These are phyloP conservation scores for Actinomucor elegans DNA, from an alignment of 371 early-diverging fungal species.

Conservation along the genomic window DNA sequence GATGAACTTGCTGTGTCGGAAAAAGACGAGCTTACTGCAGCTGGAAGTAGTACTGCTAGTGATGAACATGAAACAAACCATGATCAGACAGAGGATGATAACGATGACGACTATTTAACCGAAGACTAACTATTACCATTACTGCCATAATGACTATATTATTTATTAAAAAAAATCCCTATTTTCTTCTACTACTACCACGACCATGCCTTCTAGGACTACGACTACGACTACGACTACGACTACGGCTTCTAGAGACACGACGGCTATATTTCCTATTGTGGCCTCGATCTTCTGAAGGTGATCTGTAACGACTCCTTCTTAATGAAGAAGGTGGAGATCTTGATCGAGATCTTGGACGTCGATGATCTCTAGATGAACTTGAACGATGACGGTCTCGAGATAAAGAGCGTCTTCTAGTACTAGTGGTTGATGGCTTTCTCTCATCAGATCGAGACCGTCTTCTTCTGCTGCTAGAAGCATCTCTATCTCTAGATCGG, in stretches of 20 bases:
- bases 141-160: not conserved
- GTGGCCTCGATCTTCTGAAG: not conserved
- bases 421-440: not conserved
- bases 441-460: no score
- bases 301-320: constrained; percentile 8
- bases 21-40: no score
- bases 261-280: not conserved
- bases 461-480: not conserved
- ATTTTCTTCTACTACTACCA: not conserved
- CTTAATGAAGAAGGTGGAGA: not conserved
- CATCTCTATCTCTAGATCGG: constrained; percentile 3
- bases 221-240: not conserved
- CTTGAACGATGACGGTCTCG: not conserved
- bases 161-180: not conserved
- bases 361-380: not conserved
- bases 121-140: constrained; percentile 6
- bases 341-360: not conserved
- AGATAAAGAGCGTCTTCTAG: no score
- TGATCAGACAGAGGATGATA: constrained; percentile 4
- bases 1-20: constrained; percentile 2
- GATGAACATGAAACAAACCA: not conserved
- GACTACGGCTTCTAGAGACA: not conserved
- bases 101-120: constrained; percentile 19
- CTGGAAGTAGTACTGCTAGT: not conserved
- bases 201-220: not conserved